Evolutionary conservation across 108 stramenopile species (phyloP).

Genomic region (Nitzschia sp.): DNA sequence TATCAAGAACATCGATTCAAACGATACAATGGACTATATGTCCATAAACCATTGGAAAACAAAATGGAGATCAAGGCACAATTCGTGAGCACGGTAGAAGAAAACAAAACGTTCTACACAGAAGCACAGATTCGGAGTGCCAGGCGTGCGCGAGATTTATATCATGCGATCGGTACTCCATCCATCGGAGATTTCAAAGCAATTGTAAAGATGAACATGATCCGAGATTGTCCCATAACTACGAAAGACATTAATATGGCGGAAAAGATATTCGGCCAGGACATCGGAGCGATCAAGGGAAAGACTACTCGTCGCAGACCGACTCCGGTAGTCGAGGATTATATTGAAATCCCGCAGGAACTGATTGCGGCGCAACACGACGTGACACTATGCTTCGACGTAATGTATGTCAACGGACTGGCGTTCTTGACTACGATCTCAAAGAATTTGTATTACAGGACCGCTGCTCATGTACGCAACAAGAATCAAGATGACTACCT

Average conservation of each 20-base stretch:
- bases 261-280: neutral
- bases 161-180: slow-evolving; percentile 3
- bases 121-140: neutral
- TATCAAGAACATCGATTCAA: slow-evolving; percentile 6
- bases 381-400: slow-evolving; percentile 33
- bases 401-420: slow-evolving; percentile 41
- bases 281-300: neutral
- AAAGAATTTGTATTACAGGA: slow-evolving; percentile 33
- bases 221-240: neutral
- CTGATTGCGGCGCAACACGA: slow-evolving; percentile 1
- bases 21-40: neutral
- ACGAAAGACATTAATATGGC: neutral
- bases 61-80: neutral
- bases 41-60: neutral
- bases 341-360: neutral
- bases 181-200: slow-evolving; percentile 2
- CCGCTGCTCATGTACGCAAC: slow-evolving; percentile 11
- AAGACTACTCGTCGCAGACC: neutral
- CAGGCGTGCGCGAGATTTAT: slow-evolving; percentile 1
- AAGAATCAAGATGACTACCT: neutral
- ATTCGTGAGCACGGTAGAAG: neutral
- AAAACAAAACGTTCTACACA: slow-evolving; percentile 6
- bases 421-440: slow-evolving; percentile 36
- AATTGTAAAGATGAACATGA: neutral
- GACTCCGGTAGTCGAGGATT: neutral